Percentiles rank a stretch among this genome's conserved stretches.
Conservation (phyloP, 2,329 filamentous ascomycete species). For the Penicillium corylophilum region DNA sequence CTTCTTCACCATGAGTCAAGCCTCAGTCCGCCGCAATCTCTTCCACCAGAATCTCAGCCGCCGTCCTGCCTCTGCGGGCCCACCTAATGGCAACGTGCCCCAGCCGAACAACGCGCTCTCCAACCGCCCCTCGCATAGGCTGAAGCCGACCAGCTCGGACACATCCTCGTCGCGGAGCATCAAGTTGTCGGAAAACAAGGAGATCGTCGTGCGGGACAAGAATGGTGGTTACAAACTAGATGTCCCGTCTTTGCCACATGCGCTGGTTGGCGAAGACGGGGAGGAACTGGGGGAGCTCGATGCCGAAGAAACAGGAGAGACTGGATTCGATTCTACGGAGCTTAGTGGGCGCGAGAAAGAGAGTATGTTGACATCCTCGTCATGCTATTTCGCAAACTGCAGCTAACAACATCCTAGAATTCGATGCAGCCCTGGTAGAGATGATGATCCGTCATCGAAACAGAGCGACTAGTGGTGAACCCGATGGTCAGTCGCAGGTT, state of each 20-base stretch:
- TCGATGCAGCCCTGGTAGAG: conserved; percentile 47
- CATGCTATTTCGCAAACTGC: not conserved
- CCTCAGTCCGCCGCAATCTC: conserved; percentile 45
- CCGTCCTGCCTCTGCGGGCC: conserved; percentile 37
- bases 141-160: conserved; percentile 24
- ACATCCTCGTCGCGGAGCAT: conserved; percentile 18
- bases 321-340: conserved; percentile 52
- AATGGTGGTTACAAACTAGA: conserved; percentile 51
- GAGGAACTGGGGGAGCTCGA: conserved; percentile 46
- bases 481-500: conserved; percentile 56
- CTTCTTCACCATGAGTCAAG: conserved; percentile 25
- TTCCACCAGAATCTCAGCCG: conserved; percentile 46
- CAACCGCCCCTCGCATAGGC: conserved; percentile 24
- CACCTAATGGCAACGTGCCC: conserved; percentile 22
- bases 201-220: conserved; percentile 52
- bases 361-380: conserved; percentile 30
- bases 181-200: conserved; percentile 37
- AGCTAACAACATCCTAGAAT: conserved; percentile 33
- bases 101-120: conserved; percentile 18
- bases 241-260: conserved; percentile 42
- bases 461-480: conserved; percentile 59
- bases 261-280: conserved; percentile 37
- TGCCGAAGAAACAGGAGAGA: conserved; percentile 53
- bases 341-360: conserved; percentile 39
- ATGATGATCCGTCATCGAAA: conserved; percentile 42